Evolutionary conservation across 2,329 filamentous ascomycete species (phyloP).

Genomic region (Raffaelea deltoideospora): DNA sequence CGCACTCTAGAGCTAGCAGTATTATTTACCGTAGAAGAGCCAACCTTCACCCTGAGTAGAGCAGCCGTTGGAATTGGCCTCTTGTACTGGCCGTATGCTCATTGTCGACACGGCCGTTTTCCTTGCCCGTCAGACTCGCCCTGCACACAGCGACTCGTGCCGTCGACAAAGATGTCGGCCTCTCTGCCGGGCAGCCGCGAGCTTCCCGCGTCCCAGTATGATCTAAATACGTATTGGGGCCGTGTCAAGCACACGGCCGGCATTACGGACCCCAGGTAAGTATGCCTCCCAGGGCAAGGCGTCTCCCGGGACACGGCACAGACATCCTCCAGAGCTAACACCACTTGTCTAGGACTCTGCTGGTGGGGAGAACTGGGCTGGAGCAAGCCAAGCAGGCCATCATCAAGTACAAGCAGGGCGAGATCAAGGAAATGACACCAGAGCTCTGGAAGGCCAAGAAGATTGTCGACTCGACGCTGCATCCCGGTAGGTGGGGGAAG

Average conservation of each 20-base stretch:
- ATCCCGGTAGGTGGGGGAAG: constrained; percentile 68
- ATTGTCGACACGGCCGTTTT: no score
- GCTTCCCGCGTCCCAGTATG: constrained; percentile 81
- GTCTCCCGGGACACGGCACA: not conserved
- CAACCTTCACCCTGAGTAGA: no score
- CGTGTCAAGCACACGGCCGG: constrained; percentile 79
- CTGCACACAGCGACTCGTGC: no score
- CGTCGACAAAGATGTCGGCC: constrained; percentile 42
- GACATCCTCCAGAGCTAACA: not conserved
- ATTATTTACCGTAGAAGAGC: no score
- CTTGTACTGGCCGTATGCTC: no score
- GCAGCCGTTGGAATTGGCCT: no score
- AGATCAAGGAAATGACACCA: constrained; percentile 65
- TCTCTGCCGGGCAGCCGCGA: constrained; percentile 58
- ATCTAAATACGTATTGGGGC: constrained; percentile 88
- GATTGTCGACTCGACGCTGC: constrained; percentile 87
- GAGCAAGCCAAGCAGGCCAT: constrained; percentile 76
- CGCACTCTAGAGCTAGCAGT: no score
- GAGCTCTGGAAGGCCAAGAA: constrained; percentile 95
- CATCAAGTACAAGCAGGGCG: constrained; percentile 73
- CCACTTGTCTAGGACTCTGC: constrained; percentile 51
- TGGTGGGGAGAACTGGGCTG: constrained; percentile 63
- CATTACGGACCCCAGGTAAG: constrained; percentile 91
- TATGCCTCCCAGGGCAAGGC: not conserved
- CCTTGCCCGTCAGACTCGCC: no score